Base-by-base conservation (phyloP, 495 filamentous ascomycete species). In the Penicillium nucicola region DNA sequence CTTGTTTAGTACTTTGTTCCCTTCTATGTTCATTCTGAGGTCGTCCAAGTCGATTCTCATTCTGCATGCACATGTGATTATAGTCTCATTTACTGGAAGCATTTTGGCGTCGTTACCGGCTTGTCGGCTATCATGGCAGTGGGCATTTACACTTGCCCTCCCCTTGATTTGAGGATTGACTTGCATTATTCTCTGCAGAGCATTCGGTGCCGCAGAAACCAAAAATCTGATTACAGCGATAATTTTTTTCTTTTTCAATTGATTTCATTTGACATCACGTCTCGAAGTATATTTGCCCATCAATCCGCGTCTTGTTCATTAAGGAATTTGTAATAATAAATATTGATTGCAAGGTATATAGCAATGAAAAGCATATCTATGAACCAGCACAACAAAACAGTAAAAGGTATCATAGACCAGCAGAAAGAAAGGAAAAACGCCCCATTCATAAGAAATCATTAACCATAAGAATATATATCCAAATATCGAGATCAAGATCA, bases 331-430 rank as follows among this genome's bases (percentile, higher is more conserved):
- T 14, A 32, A 20, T 13, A 10, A 34, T 13, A 45, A 22, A 17
- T n/a, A 28, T 32, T 14, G 32, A 31, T 41, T 39, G 35, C 25
- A 6, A 28, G 17, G 19, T 41, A 5, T 22, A 15, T 23, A 52
- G 31, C 41, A 39, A 4, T 14, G 14, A 36, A 30, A 42, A 9
- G 25, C 5, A 28, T 28, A 28, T 28, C 25, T 41, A 22, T 33
- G 13, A 43, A 42, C 28, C 12, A 42, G 36, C 22, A 43, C 5
- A 36, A 48, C 19, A 40, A 32, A 52, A 30, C 19, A 19, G 31
- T 35, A n/a, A 15, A 43, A 48, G 49, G 45, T 53, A 48, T 46
- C 36, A 19, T 47, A 50, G 46, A 48, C 23, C 30, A 39, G 37
- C 15, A 36, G n/a, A n/a, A n/a, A n/a, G n/a, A n/a, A 42, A 39